Evolutionary conservation across 1,284 basidiomycete genomes (phyloP), one percentile per base, ranked within the genome.

Genomic region (Puccinia novopanici): DNA sequence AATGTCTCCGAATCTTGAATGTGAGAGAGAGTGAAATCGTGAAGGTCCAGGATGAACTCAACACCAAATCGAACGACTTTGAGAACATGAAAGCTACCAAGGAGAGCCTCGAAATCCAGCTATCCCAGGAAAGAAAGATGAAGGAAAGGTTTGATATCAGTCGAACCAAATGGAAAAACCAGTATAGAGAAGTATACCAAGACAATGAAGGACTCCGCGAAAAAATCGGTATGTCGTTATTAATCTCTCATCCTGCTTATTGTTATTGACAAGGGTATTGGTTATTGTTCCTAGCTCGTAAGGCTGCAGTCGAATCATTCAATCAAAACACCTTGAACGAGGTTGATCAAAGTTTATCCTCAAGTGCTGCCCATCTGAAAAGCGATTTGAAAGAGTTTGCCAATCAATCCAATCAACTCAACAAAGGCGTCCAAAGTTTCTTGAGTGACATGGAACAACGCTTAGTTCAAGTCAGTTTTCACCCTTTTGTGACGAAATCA

Each of bases 1-100:
- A 94, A 84, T 91, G 92, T 83, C 92, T 94, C 81, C 89, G 89
- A 0, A 84, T 94, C 75, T 87, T 97, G 73, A 90, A 91, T 85
- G 90, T 89, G 83, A 89, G 90, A 27, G 91, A 93, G 55, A 89
- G 89, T 19, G 94, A 76, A 40, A 61, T 80, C n/a, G 73, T 61
- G 22, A 71, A 75, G 37, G 57, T 80, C 24, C 52, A 48, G 40
- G 81, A 76, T 34, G 77, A 96, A 84, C 87, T 81, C 9, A 70
- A 27, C 17, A 27, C 30, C 37, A 74, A 72, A 72, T 65, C 50
- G 6, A 22, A 15, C 15, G 59, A 75, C 50, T 81, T 87, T 65
- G 81, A 83, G n/a, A 84, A 86, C 34, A 70, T 86, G 78, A 85
- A 84, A 74, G 84, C 84, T 81, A 81, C 65, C 40, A 54, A 72